These are phyloP conservation scores for Erodium moschatum DNA, from an alignment of 441 rosid genomes.

Conservation along the genomic window DNA sequence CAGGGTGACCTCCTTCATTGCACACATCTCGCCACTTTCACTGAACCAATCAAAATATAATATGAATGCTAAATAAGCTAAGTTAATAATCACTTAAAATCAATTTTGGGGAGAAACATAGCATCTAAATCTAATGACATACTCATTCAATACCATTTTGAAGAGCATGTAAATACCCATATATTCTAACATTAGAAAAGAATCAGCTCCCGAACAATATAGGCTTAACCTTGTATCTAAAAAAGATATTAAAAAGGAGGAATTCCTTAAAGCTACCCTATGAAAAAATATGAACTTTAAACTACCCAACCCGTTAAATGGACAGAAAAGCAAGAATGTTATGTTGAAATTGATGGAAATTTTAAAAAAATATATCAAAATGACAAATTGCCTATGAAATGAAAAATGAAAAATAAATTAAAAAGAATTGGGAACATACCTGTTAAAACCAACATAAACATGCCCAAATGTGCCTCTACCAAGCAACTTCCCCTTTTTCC, in stretches of 20 bases:
- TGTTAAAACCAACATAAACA: conserved; percentile 51
- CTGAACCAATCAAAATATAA: conserved; percentile 19
- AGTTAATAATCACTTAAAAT: background rate
- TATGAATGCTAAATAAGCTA: too few species aligned
- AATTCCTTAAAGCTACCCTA: background rate
- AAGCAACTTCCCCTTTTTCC: conserved; percentile 53
- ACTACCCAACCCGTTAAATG: too few species aligned
- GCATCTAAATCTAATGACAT: background rate
- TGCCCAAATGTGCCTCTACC: conserved; percentile 58
- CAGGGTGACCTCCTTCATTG: conserved; percentile 50
- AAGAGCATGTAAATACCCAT: background rate
- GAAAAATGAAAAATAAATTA: background rate
- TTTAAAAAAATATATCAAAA: too few species aligned
- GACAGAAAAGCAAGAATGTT: too few species aligned
- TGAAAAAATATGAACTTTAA: background rate
- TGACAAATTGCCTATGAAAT: too few species aligned
- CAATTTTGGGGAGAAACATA: background rate
- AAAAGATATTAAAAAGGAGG: background rate
- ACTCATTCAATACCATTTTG: background rate
- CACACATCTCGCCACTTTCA: conserved; percentile 58
- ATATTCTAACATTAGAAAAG: background rate
- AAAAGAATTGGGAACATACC: conserved; percentile 23
- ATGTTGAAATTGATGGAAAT: too few species aligned
- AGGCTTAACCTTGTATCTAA: background rate
- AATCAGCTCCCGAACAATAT: background rate